Evolutionary conservation across 202 grass and related monocot genomes (phyloP).

Genomic region (Schoenoplectus triqueter): DNA sequence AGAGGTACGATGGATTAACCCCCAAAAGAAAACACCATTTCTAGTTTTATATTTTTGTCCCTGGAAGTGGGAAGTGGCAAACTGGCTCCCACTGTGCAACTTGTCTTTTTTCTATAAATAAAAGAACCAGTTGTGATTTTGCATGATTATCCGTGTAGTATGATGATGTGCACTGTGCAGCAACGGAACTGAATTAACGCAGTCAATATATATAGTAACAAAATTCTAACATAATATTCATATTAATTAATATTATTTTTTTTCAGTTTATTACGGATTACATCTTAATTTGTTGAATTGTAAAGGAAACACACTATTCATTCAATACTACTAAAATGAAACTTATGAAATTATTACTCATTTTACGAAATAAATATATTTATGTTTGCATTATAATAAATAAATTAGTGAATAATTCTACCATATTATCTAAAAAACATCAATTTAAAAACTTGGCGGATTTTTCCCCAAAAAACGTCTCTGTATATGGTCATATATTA

Average conservation of each 20-base stretch:
- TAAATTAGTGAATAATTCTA: not conserved
- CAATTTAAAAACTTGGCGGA: not conserved
- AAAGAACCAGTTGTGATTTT: not conserved
- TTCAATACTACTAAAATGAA: not conserved
- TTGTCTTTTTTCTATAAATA: not conserved
- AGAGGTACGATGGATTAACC: not conserved
- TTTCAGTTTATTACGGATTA: not conserved
- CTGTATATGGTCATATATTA: not conserved
- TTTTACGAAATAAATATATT: not conserved
- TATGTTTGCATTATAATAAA: not conserved
- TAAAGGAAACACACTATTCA: not conserved
- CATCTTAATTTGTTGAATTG: not conserved
- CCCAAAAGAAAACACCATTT: slow-evolving; percentile 21
- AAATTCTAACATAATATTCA: not conserved
- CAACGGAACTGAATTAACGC: too few species aligned
- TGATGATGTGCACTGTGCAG: too few species aligned
- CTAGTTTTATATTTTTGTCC: slow-evolving; percentile 14
- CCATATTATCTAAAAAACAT: not conserved
- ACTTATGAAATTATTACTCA: not conserved
- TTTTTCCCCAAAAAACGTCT: not conserved
- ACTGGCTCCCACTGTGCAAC: slow-evolving; percentile 1
- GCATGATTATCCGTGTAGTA: not conserved
- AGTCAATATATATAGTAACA: not conserved
- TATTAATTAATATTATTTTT: not conserved
- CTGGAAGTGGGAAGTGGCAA: slow-evolving; percentile 36